phyloP scores from a whole-genome alignment of 306 rosid genomes.

The Rosa rugosa region DNA sequence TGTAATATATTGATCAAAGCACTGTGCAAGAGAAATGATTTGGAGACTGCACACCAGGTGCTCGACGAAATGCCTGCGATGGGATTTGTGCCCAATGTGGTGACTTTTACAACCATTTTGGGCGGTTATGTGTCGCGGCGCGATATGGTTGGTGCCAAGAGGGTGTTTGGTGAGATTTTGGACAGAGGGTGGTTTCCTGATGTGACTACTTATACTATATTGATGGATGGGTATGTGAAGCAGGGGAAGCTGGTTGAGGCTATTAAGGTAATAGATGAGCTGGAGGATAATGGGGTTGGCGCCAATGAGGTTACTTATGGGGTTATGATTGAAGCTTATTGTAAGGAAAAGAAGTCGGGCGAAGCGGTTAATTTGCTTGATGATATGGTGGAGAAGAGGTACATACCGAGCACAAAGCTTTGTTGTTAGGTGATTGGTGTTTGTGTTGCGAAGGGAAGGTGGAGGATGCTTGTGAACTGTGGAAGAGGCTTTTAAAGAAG shows the following conservation, averaged over 20 bases:
- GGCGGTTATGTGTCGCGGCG: constrained; percentile 53
- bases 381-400: constrained; percentile 63
- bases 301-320: constrained; percentile 70
- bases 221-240: constrained; percentile 68
- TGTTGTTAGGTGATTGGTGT: constrained; percentile 71
- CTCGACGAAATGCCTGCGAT: constrained; percentile 65
- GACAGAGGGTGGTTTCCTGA: constrained; percentile 79
- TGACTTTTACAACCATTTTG: constrained; percentile 64
- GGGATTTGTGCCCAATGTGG: constrained; percentile 76
- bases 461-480: constrained; percentile 55
- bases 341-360: constrained; percentile 52
- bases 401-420: constrained; percentile 50
- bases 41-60: constrained; percentile 57
- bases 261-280: constrained; percentile 71
- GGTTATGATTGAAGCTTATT: constrained; percentile 70
- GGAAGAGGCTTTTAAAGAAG: constrained; percentile 62
- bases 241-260: constrained; percentile 59
- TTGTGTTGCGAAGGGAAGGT: constrained; percentile 69
- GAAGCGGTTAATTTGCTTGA: constrained; percentile 64
- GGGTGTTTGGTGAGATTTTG: constrained; percentile 71
- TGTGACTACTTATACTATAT: constrained; percentile 58
- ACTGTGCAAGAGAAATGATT: constrained; percentile 45
- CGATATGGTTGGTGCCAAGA: constrained; percentile 60
- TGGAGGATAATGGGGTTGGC: constrained; percentile 75
- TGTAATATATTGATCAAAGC: constrained; percentile 71